phyloP scores from a whole-genome alignment of 1,139 yeast genomes.

The Hyphopichia burtonii region DNA sequence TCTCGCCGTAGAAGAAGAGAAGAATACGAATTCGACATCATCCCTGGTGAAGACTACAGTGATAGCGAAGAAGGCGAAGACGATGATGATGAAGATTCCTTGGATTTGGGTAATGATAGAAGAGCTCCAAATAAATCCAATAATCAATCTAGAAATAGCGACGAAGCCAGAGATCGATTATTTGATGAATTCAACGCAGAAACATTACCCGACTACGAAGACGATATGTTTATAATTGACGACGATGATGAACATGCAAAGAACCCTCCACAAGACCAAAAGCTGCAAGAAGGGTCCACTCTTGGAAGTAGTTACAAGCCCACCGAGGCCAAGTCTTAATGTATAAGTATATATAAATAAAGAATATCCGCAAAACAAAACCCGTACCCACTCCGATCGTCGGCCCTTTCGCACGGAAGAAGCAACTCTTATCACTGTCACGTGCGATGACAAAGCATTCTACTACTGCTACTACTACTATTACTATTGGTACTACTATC shows the following conservation, averaged over 20 bases:
- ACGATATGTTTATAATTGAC: constrained; percentile 44
- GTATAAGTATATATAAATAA: background rate
- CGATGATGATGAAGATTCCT: constrained; percentile 16
- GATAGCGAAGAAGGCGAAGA: constrained; percentile 27
- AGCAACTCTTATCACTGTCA: too few species aligned
- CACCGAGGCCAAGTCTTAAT: background rate
- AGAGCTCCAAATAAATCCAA: constrained; percentile 1
- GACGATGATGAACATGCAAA: constrained; percentile 34
- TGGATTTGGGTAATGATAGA: constrained; percentile 27
- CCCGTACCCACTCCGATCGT: too few species aligned
- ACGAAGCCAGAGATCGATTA: constrained; percentile 40
- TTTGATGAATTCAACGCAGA: constrained; percentile 42
- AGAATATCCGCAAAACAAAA: background rate
- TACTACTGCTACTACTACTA: too few species aligned
- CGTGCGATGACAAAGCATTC: too few species aligned
- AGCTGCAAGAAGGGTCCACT: background rate
- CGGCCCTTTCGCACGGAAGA: too few species aligned
- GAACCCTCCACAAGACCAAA: background rate
- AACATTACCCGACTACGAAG: constrained; percentile 38
- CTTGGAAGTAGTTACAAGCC: background rate
- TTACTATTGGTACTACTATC: too few species aligned
- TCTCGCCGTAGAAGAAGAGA: constrained; percentile 65
- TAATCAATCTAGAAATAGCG: constrained; percentile 15
- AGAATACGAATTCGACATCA: constrained; percentile 77
- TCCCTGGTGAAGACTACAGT: constrained; percentile 62